Evolutionary conservation across 2,329 filamentous ascomycete species (phyloP), one percentile per base, ranked within the genome.

Genomic region (Colletotrichum nymphaeae): DNA sequence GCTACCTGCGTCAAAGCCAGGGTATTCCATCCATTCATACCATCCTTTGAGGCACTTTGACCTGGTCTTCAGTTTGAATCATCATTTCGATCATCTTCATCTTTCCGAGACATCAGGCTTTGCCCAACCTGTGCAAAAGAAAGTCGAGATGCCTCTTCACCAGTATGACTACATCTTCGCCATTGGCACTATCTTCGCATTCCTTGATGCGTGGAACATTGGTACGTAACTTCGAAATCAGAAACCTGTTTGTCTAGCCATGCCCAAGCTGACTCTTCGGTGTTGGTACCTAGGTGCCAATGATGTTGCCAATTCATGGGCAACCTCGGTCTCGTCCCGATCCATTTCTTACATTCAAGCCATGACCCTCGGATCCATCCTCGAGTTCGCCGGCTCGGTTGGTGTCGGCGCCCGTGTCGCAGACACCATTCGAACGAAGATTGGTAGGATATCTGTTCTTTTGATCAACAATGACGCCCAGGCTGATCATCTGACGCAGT

Each of bases 201-300:
- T 90, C 78, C 87, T 93, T 53, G 91, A 92, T 79, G 90, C 90
- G 66, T 93, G 89, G 88, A 92, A 92, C 78, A 92, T 91, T 75
- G 90, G 89, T 85, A 80, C 73, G 81, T 46, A 7, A 16, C 30
- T 58, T 49, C 42, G 1, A 24, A 12, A 9, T 12, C 28, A 30
- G 12, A 11, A 12, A 1, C 14, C 0, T 5, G 8, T 3, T 2
- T 12, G 8, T 2, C 6, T 42, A 16, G 1, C 4, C 1, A 14
- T 30, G 19, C 3, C n/a, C 6, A 53, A 28, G 22, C 69, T 68
- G 32, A 73, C 12, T 11, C 8, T 7, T n/a, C 0, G 11, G 35
- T 8, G 3, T 7, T 4, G 14, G 3, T 28, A 24, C 24, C 24
- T 24, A 77, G 77, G 77, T 67, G 77, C 77, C 65, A 78, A 86